phyloP scores from a whole-genome alignment of 2,329 filamentous ascomycete genomes.

The Thielaviopsis punctulata region DNA sequence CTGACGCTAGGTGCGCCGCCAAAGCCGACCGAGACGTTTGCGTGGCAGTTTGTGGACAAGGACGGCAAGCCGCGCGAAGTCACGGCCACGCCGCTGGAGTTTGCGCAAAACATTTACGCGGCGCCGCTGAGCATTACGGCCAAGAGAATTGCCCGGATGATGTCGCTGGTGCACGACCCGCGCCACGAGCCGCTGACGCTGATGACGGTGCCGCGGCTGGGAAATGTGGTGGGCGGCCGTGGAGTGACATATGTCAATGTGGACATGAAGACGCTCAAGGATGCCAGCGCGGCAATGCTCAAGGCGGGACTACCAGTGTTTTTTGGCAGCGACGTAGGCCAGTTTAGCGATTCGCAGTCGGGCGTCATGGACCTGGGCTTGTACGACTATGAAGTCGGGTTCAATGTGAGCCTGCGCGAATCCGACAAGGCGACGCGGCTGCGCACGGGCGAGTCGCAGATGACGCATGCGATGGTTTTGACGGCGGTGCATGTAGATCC shows the following conservation, averaged over 20 bases:
- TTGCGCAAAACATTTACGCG: conserved; percentile 44
- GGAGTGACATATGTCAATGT: conserved; percentile 73
- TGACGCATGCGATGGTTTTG: conserved; percentile 89
- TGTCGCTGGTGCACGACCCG: conserved; percentile 75
- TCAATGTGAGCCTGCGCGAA: conserved; percentile 55
- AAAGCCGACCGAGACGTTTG: conserved; percentile 48
- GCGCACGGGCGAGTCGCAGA: conserved; percentile 55
- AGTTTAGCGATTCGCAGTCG: conserved; percentile 49
- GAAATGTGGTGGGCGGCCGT: conserved; percentile 64
- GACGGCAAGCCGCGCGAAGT: conserved; percentile 46
- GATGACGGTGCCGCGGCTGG: conserved; percentile 60
- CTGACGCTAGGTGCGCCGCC: conserved; percentile 70
- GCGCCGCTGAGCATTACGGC: conserved; percentile 25
- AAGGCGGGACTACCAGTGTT: conserved; percentile 65
- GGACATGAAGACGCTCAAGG: conserved; percentile 53
- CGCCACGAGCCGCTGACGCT: conserved; percentile 56
- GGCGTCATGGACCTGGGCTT: conserved; percentile 71
- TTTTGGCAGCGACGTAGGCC: conserved; percentile 77
- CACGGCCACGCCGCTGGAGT: conserved; percentile 48
- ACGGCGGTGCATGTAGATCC: conserved; percentile 67
- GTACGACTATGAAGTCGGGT: conserved; percentile 68
- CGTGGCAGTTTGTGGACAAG: conserved; percentile 64
- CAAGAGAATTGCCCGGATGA: conserved; percentile 47
- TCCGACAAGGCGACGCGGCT: conserved; percentile 64
- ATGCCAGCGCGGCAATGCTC: conserved; percentile 59